Percentiles rank a stretch among this genome's conserved stretches.
Conservation (phyloP, 495 filamentous ascomycete genomes). For the Penicillium daleae region DNA sequence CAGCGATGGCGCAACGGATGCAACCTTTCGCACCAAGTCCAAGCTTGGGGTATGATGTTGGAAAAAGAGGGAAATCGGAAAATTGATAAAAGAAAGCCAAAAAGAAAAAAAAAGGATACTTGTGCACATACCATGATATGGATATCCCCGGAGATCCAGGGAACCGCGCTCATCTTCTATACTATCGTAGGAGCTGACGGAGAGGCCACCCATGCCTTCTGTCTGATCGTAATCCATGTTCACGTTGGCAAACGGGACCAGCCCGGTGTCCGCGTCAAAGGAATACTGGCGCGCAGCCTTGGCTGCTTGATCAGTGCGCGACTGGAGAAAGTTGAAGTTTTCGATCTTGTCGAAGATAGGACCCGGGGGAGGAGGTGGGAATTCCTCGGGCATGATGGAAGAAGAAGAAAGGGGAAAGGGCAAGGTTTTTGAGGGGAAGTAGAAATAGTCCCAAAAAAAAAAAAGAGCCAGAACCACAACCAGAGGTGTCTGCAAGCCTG, state of each 20-base stretch:
- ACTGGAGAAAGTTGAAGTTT: conserved; percentile 50
- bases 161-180: conserved; percentile 51
- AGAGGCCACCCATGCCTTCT: conserved; percentile 52
- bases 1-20: conserved; percentile 45
- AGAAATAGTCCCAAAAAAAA: not conserved
- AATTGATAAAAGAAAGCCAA: conserved; percentile 11
- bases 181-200: conserved; percentile 55
- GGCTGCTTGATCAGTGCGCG: conserved; percentile 43
- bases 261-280: conserved; percentile 46
- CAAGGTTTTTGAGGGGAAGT: not conserved
- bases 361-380: conserved; percentile 30
- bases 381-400: conserved; percentile 47
- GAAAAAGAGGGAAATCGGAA: conserved; percentile 11
- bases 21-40: conserved; percentile 38
- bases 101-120: conserved; percentile 17
- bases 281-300: conserved; percentile 48
- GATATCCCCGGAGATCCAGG: conserved; percentile 49
- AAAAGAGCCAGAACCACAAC: not conserved
- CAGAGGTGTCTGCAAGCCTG: not conserved
- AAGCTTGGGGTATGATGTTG: conserved; percentile 13
- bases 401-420: conserved; percentile 11
- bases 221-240: conserved; percentile 54
- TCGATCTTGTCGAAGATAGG: conserved; percentile 46
- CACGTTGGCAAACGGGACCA: conserved; percentile 42
- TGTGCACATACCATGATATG: conserved; percentile 47